Base-by-base conservation (phyloP, 345 rosid species). In the Barbarea vulgaris region DNA sequence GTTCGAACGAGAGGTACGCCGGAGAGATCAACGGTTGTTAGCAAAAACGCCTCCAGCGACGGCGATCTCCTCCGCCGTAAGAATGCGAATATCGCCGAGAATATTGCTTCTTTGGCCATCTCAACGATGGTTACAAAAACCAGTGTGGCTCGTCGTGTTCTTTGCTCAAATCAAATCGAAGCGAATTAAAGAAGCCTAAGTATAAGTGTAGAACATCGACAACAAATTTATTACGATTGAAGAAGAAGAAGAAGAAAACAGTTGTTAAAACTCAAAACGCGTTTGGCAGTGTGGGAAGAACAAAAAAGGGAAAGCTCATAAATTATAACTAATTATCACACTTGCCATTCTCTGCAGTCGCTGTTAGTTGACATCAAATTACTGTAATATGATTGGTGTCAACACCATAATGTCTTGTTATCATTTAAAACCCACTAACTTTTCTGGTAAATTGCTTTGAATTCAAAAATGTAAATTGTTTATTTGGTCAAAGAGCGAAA, bases 81-180 rank as follows among this genome's bases (percentile, higher is more conserved):
- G 30, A 91, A 93, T 47, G 93, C 82, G 73, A 91, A 81, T 39
- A 89, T 87, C 15, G 96, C 96, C 4, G 93, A 83, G 69, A 88
- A 84, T 44, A 89, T 88, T 12, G 96, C 96, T 5, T 85, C 90
- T 9, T 85, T 64, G 2, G 96, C 94, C 98, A 91, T 91, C 63
- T 21, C 19, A 47, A 50, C 13, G 55, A 11, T 33, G 42, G 44
- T 5, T 14, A 7, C 36, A 27, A 25, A 25, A 17, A 31, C 34
- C 10, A 54, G 59, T 25, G 18, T 19, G 25, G 18, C 15, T 33
- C 9, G 61, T 33, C 17, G 39, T 30, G 36, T 54, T 21, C 28
- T 34, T 36, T 6, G 50, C 21, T n/a, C 25, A 48, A 48, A 19
- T n/a, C 25, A 48, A 48, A 19, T 48, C 18, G 24, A 58, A 36